Base-by-base conservation (phyloP, 139 green algal genomes). In the Chlorella sp. region DNA sequence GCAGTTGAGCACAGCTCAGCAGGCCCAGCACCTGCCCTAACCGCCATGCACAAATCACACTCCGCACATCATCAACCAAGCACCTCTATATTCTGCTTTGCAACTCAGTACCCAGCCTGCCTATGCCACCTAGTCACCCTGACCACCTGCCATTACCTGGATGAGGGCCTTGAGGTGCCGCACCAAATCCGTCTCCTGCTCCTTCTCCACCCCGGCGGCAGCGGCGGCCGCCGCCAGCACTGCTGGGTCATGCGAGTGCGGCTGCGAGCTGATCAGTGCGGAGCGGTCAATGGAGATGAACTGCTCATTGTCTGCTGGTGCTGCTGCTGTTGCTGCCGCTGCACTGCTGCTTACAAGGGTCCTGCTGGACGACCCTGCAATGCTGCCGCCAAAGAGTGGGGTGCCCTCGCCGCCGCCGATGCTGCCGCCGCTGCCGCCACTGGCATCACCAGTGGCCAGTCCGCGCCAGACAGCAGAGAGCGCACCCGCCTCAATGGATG, bases 111-210 rank as follows among this genome's bases (percentile, higher is more conserved):
- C 48, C 48, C 48, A 57, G 5, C 9, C 48, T 57, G 7, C 48
- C 48, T 16, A 57, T 57, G 48, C 48, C 48, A 57, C 9, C 48
- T 9, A 57, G 7, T 57, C 48, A 57, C 7, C 48, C 48, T 57
- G 48, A 9, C 48, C 48, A 9, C 48, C 48, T 57, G 48, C 48
- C 48, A 21, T 0, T 14, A 93, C 92, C 87, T 81, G 77, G 37
- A 96, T 95, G 9, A 95, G 77, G 7, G 92, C 86, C 34, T 93
- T 92, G 5, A 96, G 53, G 85, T 96, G 94, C n/a, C 81, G 83
- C 0, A 69, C 82, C 85, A 96, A 86, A 48, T 86, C 82, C n/a
- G 94, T 95, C 37, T 96, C 94, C 22, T 82, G 60, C 69, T 95
- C 90, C 78, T 92, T 95, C 36, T 90, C 36, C 36, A 81, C 85